phyloP scores from a whole-genome alignment of 495 filamentous ascomycete genomes.

The Durotheca rogersii region DNA sequence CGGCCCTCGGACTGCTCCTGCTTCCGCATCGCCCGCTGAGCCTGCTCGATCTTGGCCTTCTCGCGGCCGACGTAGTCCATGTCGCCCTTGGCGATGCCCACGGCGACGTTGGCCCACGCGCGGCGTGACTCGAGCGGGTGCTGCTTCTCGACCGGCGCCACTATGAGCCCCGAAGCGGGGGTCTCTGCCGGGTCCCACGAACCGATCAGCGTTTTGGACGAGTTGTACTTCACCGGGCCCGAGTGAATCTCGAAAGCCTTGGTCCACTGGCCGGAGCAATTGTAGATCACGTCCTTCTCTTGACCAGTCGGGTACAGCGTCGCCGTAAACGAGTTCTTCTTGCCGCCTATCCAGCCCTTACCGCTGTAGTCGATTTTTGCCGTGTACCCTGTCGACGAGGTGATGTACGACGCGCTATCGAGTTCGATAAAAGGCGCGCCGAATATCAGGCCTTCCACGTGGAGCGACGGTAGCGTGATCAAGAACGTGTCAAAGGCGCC shows the following conservation, averaged over 20 bases:
- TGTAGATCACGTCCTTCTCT: slow-evolving; percentile 83
- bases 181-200: slow-evolving; percentile 63
- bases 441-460: slow-evolving; percentile 92
- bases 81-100: slow-evolving; percentile 74
- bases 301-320: slow-evolving; percentile 70
- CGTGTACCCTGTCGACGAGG: slow-evolving; percentile 82
- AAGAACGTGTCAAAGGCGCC: slow-evolving; percentile 68
- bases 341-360: slow-evolving; percentile 90
- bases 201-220: slow-evolving; percentile 56
- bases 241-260: slow-evolving; percentile 78
- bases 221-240: slow-evolving; percentile 63
- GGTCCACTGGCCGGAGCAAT: slow-evolving; percentile 88
- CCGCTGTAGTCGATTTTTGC: slow-evolving; percentile 90
- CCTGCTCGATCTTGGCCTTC: slow-evolving; percentile 89
- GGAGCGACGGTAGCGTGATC: slow-evolving; percentile 88
- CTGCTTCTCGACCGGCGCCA: slow-evolving; percentile 77
- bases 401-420: slow-evolving; percentile 77
- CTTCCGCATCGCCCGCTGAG: slow-evolving; percentile 81
- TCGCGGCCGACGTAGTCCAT: slow-evolving; percentile 75
- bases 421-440: slow-evolving; percentile 91
- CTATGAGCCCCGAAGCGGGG: slow-evolving; percentile 64
- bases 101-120: slow-evolving; percentile 84
- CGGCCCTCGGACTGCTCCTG: slow-evolving; percentile 74
- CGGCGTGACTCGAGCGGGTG: slow-evolving; percentile 84
- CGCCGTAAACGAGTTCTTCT: slow-evolving; percentile 90